Percentiles rank a stretch among this genome's conserved stretches.
Evolutionary conservation across 805 yeast species (phyloP).

Genomic region (Tetrapisispora arboricola): DNA sequence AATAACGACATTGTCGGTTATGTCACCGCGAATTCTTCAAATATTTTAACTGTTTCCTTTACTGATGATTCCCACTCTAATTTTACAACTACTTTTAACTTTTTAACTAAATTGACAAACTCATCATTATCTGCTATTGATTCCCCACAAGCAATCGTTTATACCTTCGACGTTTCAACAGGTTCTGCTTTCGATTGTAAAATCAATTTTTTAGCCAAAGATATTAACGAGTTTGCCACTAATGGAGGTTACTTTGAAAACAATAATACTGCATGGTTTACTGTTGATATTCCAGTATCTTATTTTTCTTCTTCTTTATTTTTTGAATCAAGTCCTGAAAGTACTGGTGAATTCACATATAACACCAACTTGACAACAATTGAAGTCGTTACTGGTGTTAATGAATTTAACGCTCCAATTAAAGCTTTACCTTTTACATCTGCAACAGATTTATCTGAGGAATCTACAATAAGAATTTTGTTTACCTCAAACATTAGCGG

Average conservation of each 20-base stretch:
- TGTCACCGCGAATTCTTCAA: constrained; percentile 13
- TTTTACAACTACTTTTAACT: constrained; percentile 17
- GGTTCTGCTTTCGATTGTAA: constrained; percentile 12
- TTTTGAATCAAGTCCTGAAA: constrained; percentile 14
- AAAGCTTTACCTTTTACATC: constrained; percentile 18
- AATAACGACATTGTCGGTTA: constrained; percentile 14
- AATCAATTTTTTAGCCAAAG: constrained; percentile 15
- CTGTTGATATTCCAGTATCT: constrained; percentile 20
- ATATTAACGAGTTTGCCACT: constrained; percentile 11
- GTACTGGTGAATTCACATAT: constrained; percentile 11
- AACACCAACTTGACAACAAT: constrained; percentile 12
- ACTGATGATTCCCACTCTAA: constrained; percentile 6
- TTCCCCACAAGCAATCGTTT: constrained; percentile 12
- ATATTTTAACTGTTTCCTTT: constrained; percentile 16
- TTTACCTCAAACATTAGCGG: constrained; percentile 21
- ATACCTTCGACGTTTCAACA: constrained; percentile 15
- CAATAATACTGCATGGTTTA: constrained; percentile 22
- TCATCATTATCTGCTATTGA: constrained; percentile 10
- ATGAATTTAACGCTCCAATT: constrained; percentile 19
- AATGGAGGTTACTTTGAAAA: constrained; percentile 18
- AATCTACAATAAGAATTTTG: constrained; percentile 10
- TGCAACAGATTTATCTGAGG: constrained; percentile 17
- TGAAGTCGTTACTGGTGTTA: constrained; percentile 18
- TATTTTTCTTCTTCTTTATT: constrained; percentile 11
- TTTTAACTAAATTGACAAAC: constrained; percentile 16